A percentile compares a stretch with the other conserved stretches of the same genome.
Evolutionary conservation across 2,329 filamentous ascomycete species (phyloP).

Genomic region (Xylaria sp.): DNA sequence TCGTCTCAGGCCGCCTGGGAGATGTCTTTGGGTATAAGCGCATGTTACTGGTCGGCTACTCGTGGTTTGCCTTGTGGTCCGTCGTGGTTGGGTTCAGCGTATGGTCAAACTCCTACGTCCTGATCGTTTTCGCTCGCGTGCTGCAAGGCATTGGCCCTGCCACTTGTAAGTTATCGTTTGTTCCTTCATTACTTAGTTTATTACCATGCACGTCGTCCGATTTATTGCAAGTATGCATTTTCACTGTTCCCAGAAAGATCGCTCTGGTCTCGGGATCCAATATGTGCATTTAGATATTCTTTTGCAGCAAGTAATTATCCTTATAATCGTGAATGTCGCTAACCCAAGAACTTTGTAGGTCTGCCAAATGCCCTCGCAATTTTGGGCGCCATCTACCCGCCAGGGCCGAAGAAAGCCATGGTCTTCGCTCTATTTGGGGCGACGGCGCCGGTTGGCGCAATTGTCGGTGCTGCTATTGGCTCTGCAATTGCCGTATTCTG

Average conservation of each 20-base stretch:
- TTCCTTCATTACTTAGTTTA: too few relatives aligned
- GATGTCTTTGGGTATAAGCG: conserved; percentile 57
- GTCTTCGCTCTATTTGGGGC: conserved; percentile 43
- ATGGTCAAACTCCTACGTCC: conserved; percentile 32
- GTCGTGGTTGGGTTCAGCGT: conserved; percentile 46
- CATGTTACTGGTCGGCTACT: conserved; percentile 54
- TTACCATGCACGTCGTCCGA: too few relatives aligned
- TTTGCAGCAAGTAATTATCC: too few relatives aligned
- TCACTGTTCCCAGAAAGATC: too few relatives aligned
- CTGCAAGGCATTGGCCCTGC: conserved; percentile 58
- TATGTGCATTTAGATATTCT: too few relatives aligned
- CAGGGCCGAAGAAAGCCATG: conserved; percentile 43
- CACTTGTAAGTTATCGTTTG: too few relatives aligned
- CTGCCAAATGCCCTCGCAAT: conserved; percentile 62
- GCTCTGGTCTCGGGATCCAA: too few relatives aligned
- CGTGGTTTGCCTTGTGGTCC: conserved; percentile 56
- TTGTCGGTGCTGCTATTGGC: conserved; percentile 39
- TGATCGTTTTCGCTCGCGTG: conserved; percentile 50
- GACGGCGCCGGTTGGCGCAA: conserved; percentile 42
- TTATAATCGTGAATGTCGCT: too few relatives aligned
- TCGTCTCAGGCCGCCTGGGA: conserved; percentile 54
- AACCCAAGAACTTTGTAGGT: too few relatives aligned
- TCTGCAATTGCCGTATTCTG: conserved; percentile 36
- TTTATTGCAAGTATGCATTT: too few relatives aligned
- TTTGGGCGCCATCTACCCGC: conserved; percentile 53